Evolutionary conservation across 495 filamentous ascomycete genomes (phyloP), one percentile per base, ranked within the genome.

Genomic region (Talaromyces liani): DNA sequence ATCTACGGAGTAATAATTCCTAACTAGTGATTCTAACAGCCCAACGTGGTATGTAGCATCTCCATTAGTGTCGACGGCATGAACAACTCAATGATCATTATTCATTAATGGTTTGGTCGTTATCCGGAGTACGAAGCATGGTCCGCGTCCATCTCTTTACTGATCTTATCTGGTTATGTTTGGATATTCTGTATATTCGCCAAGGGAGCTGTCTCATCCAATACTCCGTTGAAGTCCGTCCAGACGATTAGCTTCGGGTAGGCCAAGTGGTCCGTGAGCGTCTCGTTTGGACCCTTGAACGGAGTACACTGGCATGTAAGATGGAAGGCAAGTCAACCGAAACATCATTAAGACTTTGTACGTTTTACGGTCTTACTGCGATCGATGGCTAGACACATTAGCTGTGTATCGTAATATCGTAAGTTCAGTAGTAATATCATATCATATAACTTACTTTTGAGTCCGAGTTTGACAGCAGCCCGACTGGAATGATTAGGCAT

Each of bases 211-310:
- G 45, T 49, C 45, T 9, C 45, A 41, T 41, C 36, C 36, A 41
- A 41, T 55, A 27, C 24, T 29, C 51, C 12, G 22, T 24, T 24
- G 22, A 24, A 24, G 22, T 24, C 22, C 22, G 24, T 29, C 5
- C 49, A 25, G 51, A 25, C 51, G 51, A 25, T 55, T 55, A 55
- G 51, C 12, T 27, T 55, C 51, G 51, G 51, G 25, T 24, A 7
- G 24, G 5, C 31, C 16, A 20, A 36, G 60, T 60, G 59, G 61
- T 62, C 60, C 45, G 27, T 65, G 45, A 34, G 41, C 27, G 64
- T 65, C 31, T 39, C 18, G 20, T 39, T 36, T 58, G 62, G 62
- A 36, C 51, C 51, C 27, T 36, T 20, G 54, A 5, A 24, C 24
- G 49, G 49, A 24, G 7, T 53, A 53, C 47, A 53, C 6, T 20